Percentiles rank a stretch among this genome's conserved stretches.
Conservation (phyloP, 139 green algal species). For the Helicosporidium sp. region DNA sequence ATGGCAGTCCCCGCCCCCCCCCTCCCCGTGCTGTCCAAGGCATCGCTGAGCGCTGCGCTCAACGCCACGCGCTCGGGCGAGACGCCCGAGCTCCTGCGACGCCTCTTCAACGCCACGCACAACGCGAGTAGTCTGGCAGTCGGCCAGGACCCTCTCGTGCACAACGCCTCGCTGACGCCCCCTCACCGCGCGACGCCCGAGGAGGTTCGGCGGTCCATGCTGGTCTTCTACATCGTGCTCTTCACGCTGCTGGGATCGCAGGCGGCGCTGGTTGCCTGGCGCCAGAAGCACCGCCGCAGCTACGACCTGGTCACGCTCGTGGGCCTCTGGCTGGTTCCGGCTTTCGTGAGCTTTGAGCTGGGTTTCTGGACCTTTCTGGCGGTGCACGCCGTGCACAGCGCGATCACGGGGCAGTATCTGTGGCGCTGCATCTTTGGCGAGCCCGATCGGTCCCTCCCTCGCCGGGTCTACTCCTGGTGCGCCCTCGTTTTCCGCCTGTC, state of each 20-base stretch:
- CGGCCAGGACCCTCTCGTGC: neutral
- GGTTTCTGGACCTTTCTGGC: constrained; percentile 56
- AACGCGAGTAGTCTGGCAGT: neutral
- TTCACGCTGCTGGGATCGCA: constrained; percentile 29
- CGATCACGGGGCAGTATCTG: constrained; percentile 40
- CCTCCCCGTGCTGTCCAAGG: too few relatives aligned
- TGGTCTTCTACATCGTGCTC: constrained; percentile 20
- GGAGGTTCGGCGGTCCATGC: constrained; percentile 12
- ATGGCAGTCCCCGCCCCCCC: too few relatives aligned
- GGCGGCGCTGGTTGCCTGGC: constrained; percentile 50
- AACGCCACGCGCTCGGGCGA: constrained; percentile 1
- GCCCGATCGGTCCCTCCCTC: constrained; percentile 35
- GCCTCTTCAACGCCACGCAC: neutral
- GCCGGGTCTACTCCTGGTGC: constrained; percentile 64
- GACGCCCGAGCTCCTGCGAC: neutral
- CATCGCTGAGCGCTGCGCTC: neutral
- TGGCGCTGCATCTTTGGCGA: constrained; percentile 25
- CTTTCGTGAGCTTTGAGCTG: constrained; percentile 38
- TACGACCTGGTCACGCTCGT: constrained; percentile 68
- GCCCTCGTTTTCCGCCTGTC: constrained; percentile 32
- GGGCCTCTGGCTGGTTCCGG: constrained; percentile 67
- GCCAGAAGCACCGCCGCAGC: constrained; percentile 40
- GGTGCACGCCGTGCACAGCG: constrained; percentile 43
- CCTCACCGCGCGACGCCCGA: constrained; percentile 3
- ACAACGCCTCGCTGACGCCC: too few relatives aligned